Conservation (phyloP, 768 basidiomycete genomes). For the Auricularia sp. region DNA sequence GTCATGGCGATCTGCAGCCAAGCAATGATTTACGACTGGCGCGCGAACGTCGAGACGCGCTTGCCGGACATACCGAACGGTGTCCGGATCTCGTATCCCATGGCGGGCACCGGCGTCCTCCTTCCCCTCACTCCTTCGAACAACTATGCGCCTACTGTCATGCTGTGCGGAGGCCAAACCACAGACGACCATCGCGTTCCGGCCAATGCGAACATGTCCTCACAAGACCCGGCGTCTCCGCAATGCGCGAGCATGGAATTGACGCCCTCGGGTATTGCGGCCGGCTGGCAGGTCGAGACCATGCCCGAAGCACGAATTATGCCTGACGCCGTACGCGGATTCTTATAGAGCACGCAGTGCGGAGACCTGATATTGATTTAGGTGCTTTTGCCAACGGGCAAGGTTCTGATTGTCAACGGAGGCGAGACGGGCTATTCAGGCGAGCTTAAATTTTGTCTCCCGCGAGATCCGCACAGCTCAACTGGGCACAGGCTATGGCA, state of each 20-base stretch:
- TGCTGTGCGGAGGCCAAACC: slow-evolving; percentile 70
- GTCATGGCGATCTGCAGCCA: slow-evolving; percentile 23
- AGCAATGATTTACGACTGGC: slow-evolving; percentile 75
- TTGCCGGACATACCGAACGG: slow-evolving; percentile 67
- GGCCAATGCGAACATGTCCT: slow-evolving; percentile 50
- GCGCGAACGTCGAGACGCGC: slow-evolving; percentile 44
- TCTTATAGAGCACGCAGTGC: too few relatives aligned
- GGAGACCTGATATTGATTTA: neutral
- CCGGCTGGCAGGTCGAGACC: slow-evolving; percentile 65
- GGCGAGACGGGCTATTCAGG: slow-evolving; percentile 40
- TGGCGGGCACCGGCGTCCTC: slow-evolving; percentile 66
- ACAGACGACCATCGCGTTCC: slow-evolving; percentile 46
- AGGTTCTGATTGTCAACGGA: slow-evolving; percentile 68
- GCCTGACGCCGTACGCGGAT: slow-evolving; percentile 47
- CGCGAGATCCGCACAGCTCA: neutral
- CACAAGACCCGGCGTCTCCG: slow-evolving; percentile 60
- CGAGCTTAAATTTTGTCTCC: neutral
- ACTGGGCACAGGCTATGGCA: slow-evolving; percentile 63
- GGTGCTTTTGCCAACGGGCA: slow-evolving; percentile 64
- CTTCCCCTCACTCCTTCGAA: slow-evolving; percentile 58
- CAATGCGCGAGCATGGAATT: slow-evolving; percentile 66
- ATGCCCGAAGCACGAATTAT: slow-evolving; percentile 70
- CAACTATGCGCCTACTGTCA: slow-evolving; percentile 54
- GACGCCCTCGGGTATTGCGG: slow-evolving; percentile 50
- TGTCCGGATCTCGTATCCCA: slow-evolving; percentile 74